Percentiles rank a stretch among this genome's conserved stretches.
Conservation (phyloP, 805 yeast species). For the Candida alai region DNA sequence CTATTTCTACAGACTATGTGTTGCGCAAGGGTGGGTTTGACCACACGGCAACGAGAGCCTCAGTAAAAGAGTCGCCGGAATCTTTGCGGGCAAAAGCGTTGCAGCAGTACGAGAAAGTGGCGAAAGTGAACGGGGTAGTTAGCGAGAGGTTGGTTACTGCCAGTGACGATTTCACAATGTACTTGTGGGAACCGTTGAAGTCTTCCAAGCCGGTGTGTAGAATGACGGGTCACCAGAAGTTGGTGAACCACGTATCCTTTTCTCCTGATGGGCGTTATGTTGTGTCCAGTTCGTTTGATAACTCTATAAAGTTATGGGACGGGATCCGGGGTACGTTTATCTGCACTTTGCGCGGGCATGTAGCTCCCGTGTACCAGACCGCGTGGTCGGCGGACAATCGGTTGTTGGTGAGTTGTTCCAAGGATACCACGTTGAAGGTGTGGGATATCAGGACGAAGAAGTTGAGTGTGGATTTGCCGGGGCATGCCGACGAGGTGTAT, state of each 20-base stretch:
- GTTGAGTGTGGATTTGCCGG: slow-evolving; percentile 85
- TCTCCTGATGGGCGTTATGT: slow-evolving; percentile 92
- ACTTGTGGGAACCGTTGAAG: slow-evolving; percentile 88
- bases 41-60: slow-evolving; percentile 48
- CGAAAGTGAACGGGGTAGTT: slow-evolving; percentile 50
- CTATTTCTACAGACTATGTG: slow-evolving; percentile 86
- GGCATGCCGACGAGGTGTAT: slow-evolving; percentile 92
- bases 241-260: slow-evolving; percentile 92
- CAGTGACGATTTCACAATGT: slow-evolving; percentile 97
- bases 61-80: slow-evolving; percentile 19
- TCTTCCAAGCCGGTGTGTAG: slow-evolving; percentile 80
- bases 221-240: slow-evolving; percentile 96
- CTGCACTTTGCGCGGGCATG: slow-evolving; percentile 92
- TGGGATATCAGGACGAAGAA: slow-evolving; percentile 92
- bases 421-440: slow-evolving; percentile 92
- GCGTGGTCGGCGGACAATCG: slow-evolving; percentile 97
- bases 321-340: slow-evolving; percentile 88
- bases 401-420: slow-evolving; percentile 86
- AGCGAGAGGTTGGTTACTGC: slow-evolving; percentile 89
- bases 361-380: slow-evolving; percentile 95
- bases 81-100: slow-evolving; percentile 49
- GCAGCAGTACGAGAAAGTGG: slow-evolving; percentile 58
- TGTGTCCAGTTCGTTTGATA: slow-evolving; percentile 93
- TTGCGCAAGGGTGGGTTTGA: slow-evolving; percentile 87
- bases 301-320: slow-evolving; percentile 94